Evolutionary conservation across 768 basidiomycete species (phyloP), one percentile per base, ranked within the genome.

Genomic region (Heimioporus sp.): DNA sequence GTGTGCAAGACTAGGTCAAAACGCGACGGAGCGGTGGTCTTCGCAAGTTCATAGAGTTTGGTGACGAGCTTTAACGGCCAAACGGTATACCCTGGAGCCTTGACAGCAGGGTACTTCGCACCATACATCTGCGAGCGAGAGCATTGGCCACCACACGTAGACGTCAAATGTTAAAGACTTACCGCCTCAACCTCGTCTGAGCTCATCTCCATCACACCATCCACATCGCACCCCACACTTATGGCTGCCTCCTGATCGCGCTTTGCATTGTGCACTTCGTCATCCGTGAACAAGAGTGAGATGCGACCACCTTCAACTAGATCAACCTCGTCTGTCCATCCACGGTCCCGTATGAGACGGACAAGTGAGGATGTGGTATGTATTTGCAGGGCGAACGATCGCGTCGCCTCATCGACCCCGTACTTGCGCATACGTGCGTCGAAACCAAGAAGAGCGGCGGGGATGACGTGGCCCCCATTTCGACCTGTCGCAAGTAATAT

Each of bases 11-110:
- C 58, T 12, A 94, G 72, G 8, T 75, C 59, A 48, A 81, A 66
- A 65, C 28, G 24, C 6, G 24, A 28, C 6, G 24, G 24, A 28
- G 24, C 2, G 1, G 71, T 62, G 12, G 55, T 55, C 40, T 63
- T 60, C 10, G 82, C 75, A 15, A 76, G 66, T 20, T 73, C 67
- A 59, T 79, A 90, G 9, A 90, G 67, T 41, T 79, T 72, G 1
- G 86, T 83, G 46, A 90, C 87, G n/a, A 91, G 75, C 61, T 93
- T 94, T 61, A 85, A 78, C 0, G 88, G 89, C 83, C 85, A 92
- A 24, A 92, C 67, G 56, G 90, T 93, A 62, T 83, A 67, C 0
- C 78, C 85, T 1, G 76, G 78, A 19, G 70, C 68, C 43, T 72
- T 72, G 32, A 82, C 70, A 1, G 69, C 87, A 0, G 86, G 78